A percentile compares a stretch with the other conserved stretches of the same genome.
Conservation (phyloP, 2,329 filamentous ascomycete species). For the Exophiala spinifera region DNA sequence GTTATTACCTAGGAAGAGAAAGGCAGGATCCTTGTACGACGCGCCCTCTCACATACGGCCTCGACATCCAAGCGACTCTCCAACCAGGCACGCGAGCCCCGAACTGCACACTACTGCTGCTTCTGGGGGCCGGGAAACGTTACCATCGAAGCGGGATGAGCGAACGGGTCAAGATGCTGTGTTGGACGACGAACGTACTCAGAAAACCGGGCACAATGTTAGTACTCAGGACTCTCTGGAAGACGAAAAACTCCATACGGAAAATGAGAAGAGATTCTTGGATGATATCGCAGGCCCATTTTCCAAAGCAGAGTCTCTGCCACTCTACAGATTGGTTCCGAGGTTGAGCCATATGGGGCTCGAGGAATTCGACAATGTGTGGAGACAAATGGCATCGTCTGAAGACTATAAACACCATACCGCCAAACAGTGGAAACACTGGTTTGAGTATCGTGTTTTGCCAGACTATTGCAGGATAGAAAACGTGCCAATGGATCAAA, state of each 20-base stretch:
- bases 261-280: not conserved
- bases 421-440: constrained; percentile 24
- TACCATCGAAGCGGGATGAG: no score
- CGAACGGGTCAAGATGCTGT: no score
- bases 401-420: constrained; percentile 16
- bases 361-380: constrained; percentile 24
- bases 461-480: constrained; percentile 27
- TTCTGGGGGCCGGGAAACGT: no score
- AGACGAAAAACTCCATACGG: not conserved
- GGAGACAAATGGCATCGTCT: constrained; percentile 29
- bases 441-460: constrained; percentile 22
- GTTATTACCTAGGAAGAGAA: no score
- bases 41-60: no score
- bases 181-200: not conserved
- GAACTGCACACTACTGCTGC: no score
- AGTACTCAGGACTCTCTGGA: not conserved
- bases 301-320: constrained; percentile 24
- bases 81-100: no score
- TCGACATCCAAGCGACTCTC: no score
- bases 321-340: constrained; percentile 28
- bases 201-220: not conserved
- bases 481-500: constrained; percentile 8
- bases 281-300: constrained; percentile 19
- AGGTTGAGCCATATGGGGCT: constrained; percentile 26
- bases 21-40: no score